phyloP scores from a whole-genome alignment of 192 early-diverging fungal genomes.

The Funneliformis mosseae region DNA sequence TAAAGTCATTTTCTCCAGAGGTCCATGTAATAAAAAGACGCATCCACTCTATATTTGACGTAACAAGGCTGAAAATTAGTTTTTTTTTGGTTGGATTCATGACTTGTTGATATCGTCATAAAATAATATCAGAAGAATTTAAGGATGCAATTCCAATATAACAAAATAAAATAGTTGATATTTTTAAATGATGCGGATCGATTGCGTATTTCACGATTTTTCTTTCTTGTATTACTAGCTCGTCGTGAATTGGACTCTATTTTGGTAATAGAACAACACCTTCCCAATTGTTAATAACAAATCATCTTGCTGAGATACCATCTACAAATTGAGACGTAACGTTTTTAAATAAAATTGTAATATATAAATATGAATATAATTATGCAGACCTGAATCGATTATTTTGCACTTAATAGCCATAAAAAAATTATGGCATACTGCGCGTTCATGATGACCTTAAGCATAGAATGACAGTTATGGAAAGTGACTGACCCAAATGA shows the following conservation, averaged over 20 bases:
- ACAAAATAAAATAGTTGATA: neutral
- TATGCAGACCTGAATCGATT: neutral
- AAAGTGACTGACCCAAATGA: no score
- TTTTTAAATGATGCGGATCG: neutral
- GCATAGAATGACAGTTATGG: no score
- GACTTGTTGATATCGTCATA: neutral
- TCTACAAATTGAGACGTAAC: neutral
- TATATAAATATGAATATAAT: neutral
- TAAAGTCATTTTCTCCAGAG: no score
- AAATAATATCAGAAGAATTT: neutral
- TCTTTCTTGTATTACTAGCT: neutral
- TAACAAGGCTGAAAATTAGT: neutral
- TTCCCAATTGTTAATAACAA: neutral
- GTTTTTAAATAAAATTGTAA: neutral
- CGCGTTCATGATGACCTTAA: no score
- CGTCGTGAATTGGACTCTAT: neutral
- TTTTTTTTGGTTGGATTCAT: slow-evolving; percentile 8
- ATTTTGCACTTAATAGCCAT: no score
- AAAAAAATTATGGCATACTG: no score
- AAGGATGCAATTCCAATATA: neutral
- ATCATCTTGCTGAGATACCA: neutral
- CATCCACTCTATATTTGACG: slow-evolving; percentile 52
- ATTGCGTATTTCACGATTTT: neutral
- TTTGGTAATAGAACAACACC: neutral
- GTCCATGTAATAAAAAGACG: slow-evolving; percentile 60